Base-by-base conservation (phyloP, 2,329 filamentous ascomycete genomes). In the Ophiosphaerella korrae region DNA sequence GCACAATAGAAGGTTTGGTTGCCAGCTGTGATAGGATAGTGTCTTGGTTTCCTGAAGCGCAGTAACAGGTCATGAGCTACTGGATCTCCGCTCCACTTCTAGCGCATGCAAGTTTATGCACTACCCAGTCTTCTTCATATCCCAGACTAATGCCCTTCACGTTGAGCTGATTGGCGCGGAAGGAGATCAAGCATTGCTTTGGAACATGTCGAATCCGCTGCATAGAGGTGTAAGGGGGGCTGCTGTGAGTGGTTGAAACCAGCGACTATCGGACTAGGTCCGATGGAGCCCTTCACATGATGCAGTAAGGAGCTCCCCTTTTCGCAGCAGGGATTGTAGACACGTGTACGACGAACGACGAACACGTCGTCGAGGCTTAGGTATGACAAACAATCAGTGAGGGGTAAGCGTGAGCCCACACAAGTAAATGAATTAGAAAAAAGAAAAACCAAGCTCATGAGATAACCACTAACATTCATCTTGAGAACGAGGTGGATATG, bases 221-320 rank as follows among this genome's bases (percentile, higher is more conserved):
- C 57, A 53, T 61, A 40, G 58, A 51, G 58, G 63, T 66, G 66
- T 62, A 59, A 63, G 50, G 58, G 53, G 42, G 42, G 31, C 38
- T 46, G 35, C 46, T 57, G 41, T 68, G 58, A 68, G 44, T 71
- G 63, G 66, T 45, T 44, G 43, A 32, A 51, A 41, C 43, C 13
- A 32, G 36, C 16, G 23, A 16, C 44, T 32, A 36, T 34, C 18
- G 11, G 29, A 11, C 26, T 21, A 14, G 21, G 26, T 16, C 26
- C 12, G 12, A 11, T 16, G 18, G n/a, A 13, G 26, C 24, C 18
- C 9, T 16, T 40, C 29, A 21, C 29, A 36, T 44, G 42, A 37
- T 44, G 14, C 3, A 3, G 23, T 23, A 9, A 16, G 26, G 21
- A n/a, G 11, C 26, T 23, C 24, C 7, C 9, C 14, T 38, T 21